Conservation (phyloP, 1,284 basidiomycete species). For the Apiotrichum veenhuisii region DNA sequence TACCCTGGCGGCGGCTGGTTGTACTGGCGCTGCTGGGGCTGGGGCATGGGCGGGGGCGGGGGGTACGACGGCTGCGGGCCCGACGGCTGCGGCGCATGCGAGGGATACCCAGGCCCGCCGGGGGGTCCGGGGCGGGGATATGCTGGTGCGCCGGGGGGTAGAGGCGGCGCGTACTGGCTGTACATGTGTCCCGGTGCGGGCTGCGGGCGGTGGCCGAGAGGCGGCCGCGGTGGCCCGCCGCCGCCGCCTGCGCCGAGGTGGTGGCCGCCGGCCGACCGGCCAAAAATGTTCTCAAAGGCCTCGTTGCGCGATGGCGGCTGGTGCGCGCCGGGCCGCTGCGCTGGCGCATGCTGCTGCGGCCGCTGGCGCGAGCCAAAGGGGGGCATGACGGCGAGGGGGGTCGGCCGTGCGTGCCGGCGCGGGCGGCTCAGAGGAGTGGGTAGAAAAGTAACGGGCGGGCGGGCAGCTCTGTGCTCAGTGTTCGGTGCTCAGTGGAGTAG, state of each 20-base stretch:
- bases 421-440: neutral
- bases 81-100: constrained; percentile 1
- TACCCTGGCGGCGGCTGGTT: constrained; percentile 1
- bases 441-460: neutral
- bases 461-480: neutral
- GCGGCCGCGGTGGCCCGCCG: neutral
- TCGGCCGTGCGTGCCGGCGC: neutral
- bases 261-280: constrained; percentile 45
- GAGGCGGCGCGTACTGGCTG: neutral
- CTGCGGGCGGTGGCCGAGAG: neutral
- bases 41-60: constrained; percentile 4
- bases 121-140: neutral
- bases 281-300: constrained; percentile 50
- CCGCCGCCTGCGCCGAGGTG: constrained; percentile 29
- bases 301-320: constrained; percentile 38
- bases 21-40: neutral
- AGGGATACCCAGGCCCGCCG: neutral
- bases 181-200: constrained; percentile 1
- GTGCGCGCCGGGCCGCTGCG: neutral
- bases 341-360: neutral
- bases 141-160: neutral
- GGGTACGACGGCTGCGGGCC: constrained; percentile 3
- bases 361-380: constrained; percentile 9
- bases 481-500: no score
- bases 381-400: constrained; percentile 1